phyloP scores from a whole-genome alignment of 2,329 filamentous ascomycete species.

The Ilyonectria sp. region DNA sequence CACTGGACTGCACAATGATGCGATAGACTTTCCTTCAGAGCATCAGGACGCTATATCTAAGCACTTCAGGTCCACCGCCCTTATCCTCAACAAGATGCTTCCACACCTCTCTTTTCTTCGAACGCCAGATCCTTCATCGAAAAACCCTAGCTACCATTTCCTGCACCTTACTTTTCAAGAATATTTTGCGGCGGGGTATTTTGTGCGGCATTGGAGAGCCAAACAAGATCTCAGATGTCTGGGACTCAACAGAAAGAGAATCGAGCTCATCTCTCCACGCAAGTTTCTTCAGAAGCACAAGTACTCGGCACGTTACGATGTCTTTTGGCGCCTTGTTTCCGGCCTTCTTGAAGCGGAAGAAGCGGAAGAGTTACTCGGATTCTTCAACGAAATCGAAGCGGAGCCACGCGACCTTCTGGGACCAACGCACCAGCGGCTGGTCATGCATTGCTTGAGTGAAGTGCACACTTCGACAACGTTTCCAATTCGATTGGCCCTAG shows the following conservation, averaged over 20 bases:
- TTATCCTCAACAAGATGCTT: conserved; percentile 38
- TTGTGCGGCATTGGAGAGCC: conserved; percentile 51
- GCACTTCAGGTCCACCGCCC: conserved; percentile 20
- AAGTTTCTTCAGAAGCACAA: conserved; percentile 54
- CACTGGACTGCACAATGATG: conserved; percentile 51
- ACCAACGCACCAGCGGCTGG: conserved; percentile 53
- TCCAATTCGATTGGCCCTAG: neutral
- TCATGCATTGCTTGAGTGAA: conserved; percentile 57
- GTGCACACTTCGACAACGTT: conserved; percentile 1
- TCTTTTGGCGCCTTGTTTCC: conserved; percentile 60
- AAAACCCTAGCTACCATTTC: conserved; percentile 55
- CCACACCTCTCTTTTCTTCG: conserved; percentile 55
- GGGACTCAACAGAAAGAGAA: conserved; percentile 15
- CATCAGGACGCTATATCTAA: conserved; percentile 41
- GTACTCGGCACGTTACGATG: conserved; percentile 56
- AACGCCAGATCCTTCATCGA: conserved; percentile 47
- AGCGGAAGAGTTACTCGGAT: conserved; percentile 27
- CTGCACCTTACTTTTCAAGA: conserved; percentile 61
- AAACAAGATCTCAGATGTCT: conserved; percentile 34
- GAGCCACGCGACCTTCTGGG: conserved; percentile 56
- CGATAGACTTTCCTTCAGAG: conserved; percentile 50
- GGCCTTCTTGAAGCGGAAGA: conserved; percentile 51
- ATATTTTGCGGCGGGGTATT: conserved; percentile 59
- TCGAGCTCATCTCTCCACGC: neutral
- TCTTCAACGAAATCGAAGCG: conserved; percentile 51